These are phyloP conservation scores for Epichloe coenophiala DNA, from an alignment of 2,329 filamentous ascomycete genomes.

Conservation along the genomic window DNA sequence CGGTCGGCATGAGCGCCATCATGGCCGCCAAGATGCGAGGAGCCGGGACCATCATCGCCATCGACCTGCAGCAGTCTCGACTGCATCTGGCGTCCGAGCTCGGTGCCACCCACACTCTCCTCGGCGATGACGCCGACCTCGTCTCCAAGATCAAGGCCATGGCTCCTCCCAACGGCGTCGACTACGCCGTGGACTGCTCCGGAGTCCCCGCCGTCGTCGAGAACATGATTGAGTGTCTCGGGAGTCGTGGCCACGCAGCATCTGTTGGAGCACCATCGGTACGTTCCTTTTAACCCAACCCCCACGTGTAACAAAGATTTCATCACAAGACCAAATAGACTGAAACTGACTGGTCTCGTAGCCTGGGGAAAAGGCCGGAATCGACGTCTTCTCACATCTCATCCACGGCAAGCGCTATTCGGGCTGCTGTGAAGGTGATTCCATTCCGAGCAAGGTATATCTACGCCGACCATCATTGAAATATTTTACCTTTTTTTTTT, in stretches of 20 bases:
- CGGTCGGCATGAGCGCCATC: not conserved
- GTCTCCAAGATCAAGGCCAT: conserved; percentile 11
- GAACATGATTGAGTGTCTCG: conserved; percentile 32
- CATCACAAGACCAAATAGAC: too few species aligned
- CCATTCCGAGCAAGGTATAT: conserved; percentile 1
- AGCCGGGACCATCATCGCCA: not conserved
- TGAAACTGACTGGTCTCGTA: not conserved
- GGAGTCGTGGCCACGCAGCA: conserved; percentile 5
- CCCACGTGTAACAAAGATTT: too few species aligned
- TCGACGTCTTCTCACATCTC: not conserved
- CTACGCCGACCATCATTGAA: not conserved
- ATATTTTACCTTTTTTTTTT: too few species aligned
- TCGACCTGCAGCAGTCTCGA: not conserved
- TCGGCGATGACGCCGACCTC: not conserved
- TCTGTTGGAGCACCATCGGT: not conserved
- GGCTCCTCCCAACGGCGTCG: conserved; percentile 10
- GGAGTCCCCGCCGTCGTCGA: conserved; percentile 25
- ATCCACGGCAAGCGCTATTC: not conserved
- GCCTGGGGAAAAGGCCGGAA: not conserved
- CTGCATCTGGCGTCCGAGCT: not conserved
- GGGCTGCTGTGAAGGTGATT: conserved; percentile 2
- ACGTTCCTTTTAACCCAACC: not conserved
- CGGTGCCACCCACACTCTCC: not conserved
- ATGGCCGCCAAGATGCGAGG: not conserved
- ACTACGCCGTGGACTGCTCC: conserved; percentile 20